Evolutionary conservation across 2,329 filamentous ascomycete genomes (phyloP), one percentile per base, ranked within the genome.

Genomic region (Pseudopithomyces chartarum): DNA sequence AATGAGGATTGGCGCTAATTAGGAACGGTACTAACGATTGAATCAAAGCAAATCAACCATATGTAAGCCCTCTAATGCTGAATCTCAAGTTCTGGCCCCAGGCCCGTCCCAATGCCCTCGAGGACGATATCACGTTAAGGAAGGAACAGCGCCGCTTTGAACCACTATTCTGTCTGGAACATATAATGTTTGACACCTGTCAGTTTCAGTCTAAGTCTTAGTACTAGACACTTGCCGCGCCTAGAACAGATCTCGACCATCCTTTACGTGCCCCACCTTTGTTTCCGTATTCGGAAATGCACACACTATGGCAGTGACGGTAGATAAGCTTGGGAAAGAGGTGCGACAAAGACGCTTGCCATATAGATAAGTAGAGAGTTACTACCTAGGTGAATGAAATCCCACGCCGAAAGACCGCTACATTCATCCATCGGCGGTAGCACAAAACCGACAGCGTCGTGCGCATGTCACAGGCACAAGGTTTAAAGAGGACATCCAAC

Each of bases 241-340:
- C 8, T 34, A 26, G 13, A 38, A 34, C 43, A n/a, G 47, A 32
- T 38, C 26, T n/a, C 15, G 12, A 58, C 42, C 44, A 42, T 22
- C 38, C 4, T 29, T 29, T 8, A 29, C 26, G 26, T n/a, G 26
- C 26, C 19, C 15, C 20, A n/a, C 45, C 52, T 56, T 60, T 60
- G 56, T 65, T 42, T 64, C 64, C 63, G 61, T 15, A 63, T 63
- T 63, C 60, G 58, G 63, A 61, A 61, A 57, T 22, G 39, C 32
- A 45, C 20, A 36, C 49, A 54, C 43, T 33, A 42, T 34, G 33
- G 43, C 40, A 55, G 51, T 33, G 36, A 15, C 39, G 33, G 22
- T 29, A 15, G 36, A 42, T 36, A 44, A n/a, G 15, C 29, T 29
- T 22, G 23, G 49, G 15, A 54, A 55, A 38, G 19, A 52, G 36